A percentile compares a stretch with the other conserved stretches of the same genome.
Evolutionary conservation across 108 stramenopile species (phyloP).

Genomic region (Hondaea fermentalgiana): DNA sequence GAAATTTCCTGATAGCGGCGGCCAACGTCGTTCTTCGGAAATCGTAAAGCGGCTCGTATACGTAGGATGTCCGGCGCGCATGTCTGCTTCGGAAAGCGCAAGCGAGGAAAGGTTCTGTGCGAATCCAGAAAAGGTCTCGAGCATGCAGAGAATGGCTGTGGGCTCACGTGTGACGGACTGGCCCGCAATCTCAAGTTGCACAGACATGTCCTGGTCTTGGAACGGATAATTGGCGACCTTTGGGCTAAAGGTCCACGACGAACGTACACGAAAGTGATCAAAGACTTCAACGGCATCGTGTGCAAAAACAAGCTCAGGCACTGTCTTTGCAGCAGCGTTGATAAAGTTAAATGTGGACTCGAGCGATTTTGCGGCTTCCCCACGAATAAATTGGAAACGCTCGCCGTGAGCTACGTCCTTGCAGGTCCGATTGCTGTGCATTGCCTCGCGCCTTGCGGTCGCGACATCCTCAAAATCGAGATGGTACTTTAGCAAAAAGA

Average conservation of each 20-base stretch:
- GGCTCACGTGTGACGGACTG: conserved; percentile 8
- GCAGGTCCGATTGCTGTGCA: neutral
- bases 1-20: neutral
- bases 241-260: neutral
- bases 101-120: conserved; percentile 13
- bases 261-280: neutral
- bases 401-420: neutral
- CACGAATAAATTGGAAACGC: neutral
- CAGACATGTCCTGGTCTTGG: neutral
- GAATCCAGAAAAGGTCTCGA: neutral
- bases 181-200: neutral
- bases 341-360: neutral
- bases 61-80: neutral
- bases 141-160: neutral
- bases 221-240: neutral
- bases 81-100: neutral
- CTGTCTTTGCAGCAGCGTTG: neutral
- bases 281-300: neutral
- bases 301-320: neutral
- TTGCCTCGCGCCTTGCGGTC: neutral
- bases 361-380: neutral
- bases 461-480: neutral
- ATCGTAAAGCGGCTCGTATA: neutral
- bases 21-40: neutral
- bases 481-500: neutral